Base-by-base conservation (phyloP, 306 rosid species). In the Aeschynomene evenia region DNA sequence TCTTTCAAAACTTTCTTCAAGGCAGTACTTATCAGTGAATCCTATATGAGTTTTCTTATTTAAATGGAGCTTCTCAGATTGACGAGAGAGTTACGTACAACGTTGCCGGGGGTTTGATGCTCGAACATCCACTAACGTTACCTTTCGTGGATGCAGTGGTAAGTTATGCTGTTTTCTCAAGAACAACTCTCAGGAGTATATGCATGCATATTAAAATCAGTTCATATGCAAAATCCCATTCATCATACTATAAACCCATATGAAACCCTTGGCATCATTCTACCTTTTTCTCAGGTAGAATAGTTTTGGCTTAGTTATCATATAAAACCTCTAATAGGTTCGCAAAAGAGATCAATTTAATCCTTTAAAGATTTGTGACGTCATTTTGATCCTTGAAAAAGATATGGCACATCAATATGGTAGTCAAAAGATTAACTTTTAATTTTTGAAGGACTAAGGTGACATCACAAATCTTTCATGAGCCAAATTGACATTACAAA, bases 91-190 rank as follows among this genome's bases (percentile, higher is more conserved):
- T 84, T 54, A 83, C 98, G 9, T 83, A 85, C 82, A 81, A 86
- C 15, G 96, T 87, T 63, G 96, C 92, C 7, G 95, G 96, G 31
- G 98, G 98, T 74, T 79, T 94, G 86, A 90, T 89, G 85, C 90
- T 91, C 74, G 96, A 94, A 81, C 91, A 94, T 87, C 98, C 98
- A 26, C 49, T 94, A 77, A 91, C 88, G 28, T 76, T 70, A 54
- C 97, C 97, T 23, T 88, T 88, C 72, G 96, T 88, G 26, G 96
- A 94, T 72, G 86, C 95, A 5, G 97, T 90, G 89, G 98, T 94
- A 74, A 84, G 92, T 58, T 56, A 37, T 54, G 65, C 42, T 75
- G 8, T 64, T 19, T 60, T 66, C 64, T 24, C 48, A 21, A 54
- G 6, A 26, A 14, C 77, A 37, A 40, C 34, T 9, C 45, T 22